Evolutionary conservation across 2,329 filamentous ascomycete genomes (phyloP), one percentile per base, ranked within the genome.

Genomic region (Rhynchosporium secalis): DNA sequence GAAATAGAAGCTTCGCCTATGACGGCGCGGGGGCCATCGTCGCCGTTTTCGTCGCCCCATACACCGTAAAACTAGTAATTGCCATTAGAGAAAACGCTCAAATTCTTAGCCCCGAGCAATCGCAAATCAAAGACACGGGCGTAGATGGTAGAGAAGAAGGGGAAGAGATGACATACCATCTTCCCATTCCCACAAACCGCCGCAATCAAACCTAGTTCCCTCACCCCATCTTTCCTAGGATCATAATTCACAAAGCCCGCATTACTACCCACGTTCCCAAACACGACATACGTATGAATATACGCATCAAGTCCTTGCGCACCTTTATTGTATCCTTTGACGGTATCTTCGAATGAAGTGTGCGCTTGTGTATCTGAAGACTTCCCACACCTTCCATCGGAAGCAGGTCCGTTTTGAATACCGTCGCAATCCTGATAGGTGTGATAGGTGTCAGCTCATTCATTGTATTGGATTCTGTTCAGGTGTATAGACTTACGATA

Each of bases 21-120:
- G 65, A 82, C 73, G 29, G 81, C 75, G 57, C 77, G 70, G 6
- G 71, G 62, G 2, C 79, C 78, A 56, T 81, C 79, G 54, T 79
- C 81, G 48, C 83, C 85, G 64, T 87, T 87, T 40, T 80, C 81
- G 65, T 87, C 84, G 26, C 83, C 85, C 84, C 83, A 87, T 56
- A 86, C 74, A 10, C 83, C 84, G 69, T 86, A 86, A 65, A 80
- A 76, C 79, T 82, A 8, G 20, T 41, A 10, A 26, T 1, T 9
- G 26, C 57, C 1, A 54, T 36, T 36, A 20, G 31, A n/a, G 8
- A 12, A 28, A n/a, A 4, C 12, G 33, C 9, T 43, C 45, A 12
- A 15, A 20, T 26, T 8, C 28, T 13, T 7, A 36, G 20, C 20
- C 20, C 20, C 20, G 20, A 20, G 20, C 1, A 20, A 20, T 20